These are phyloP conservation scores for Crucihimalaya himalaica DNA, from an alignment of 345 rosid genomes.

Conservation along the genomic window DNA sequence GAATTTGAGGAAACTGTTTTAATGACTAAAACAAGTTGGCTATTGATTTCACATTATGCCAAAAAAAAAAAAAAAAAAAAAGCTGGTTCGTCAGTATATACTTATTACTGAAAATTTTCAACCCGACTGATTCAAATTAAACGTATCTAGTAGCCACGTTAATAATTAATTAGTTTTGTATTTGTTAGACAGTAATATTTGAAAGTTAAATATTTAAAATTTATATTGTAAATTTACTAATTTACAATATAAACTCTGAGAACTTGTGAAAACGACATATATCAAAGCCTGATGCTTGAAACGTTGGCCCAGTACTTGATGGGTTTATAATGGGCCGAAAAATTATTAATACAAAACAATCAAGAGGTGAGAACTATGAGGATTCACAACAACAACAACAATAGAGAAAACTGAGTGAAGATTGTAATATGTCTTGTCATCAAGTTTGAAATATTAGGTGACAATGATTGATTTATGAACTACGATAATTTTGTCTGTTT, in stretches of 20 bases:
- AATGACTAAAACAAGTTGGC: conserved; percentile 27
- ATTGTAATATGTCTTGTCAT: not conserved
- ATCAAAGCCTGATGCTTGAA: not conserved
- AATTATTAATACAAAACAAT: not conserved
- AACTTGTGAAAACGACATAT: not conserved
- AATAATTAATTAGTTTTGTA: not conserved
- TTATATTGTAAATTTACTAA: not conserved
- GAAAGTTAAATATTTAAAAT: not conserved
- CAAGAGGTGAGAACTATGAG: not conserved
- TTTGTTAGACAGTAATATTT: not conserved
- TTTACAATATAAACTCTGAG: not conserved
- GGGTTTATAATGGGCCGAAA: not conserved
- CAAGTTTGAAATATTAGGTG: not conserved
- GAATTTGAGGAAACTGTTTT: conserved; percentile 10
- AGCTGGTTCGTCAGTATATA: not conserved
- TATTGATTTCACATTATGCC: conserved; percentile 2
- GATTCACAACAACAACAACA: not conserved
- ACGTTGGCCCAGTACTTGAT: not conserved
- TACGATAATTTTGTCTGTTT: not conserved
- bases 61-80: conserved; percentile 1
- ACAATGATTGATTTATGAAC: not conserved
- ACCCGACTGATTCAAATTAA: not conserved
- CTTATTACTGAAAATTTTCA: not conserved
- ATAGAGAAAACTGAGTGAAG: not conserved
- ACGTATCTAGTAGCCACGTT: not conserved